Conservation (phyloP, 192 early-diverging fungal species). For the Phycomyces nitens region DNA sequence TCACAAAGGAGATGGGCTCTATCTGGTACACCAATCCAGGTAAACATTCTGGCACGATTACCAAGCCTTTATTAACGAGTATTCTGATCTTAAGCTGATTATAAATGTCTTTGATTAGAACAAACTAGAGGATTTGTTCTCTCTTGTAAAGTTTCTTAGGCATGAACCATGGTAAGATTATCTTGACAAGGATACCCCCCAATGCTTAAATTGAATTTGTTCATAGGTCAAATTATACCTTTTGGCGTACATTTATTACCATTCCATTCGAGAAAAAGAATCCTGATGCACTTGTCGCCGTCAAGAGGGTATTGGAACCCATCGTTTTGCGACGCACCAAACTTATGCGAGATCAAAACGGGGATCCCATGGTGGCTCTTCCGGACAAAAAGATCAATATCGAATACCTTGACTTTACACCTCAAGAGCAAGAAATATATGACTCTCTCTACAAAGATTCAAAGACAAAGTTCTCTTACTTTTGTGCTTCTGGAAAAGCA, state of each 20-base stretch:
- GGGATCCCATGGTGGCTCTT: slow-evolving; percentile 74
- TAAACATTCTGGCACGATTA: not conserved
- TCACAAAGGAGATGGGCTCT: slow-evolving; percentile 82
- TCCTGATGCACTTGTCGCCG: slow-evolving; percentile 36
- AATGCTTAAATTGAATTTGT: not conserved
- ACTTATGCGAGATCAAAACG: slow-evolving; percentile 62
- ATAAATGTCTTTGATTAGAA: slow-evolving; percentile 6
- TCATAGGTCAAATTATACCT: slow-evolving; percentile 55
- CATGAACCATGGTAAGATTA: slow-evolving; percentile 35
- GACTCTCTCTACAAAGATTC: slow-evolving; percentile 63
- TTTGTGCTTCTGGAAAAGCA: slow-evolving; percentile 57
- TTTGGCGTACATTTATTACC: slow-evolving; percentile 76
- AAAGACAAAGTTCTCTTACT: slow-evolving; percentile 57
- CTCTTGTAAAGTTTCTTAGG: slow-evolving; percentile 79
- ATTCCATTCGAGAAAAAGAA: slow-evolving; percentile 66
- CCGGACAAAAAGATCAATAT: slow-evolving; percentile 62
- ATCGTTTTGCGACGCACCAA: slow-evolving; percentile 88
- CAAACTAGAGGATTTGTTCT: slow-evolving; percentile 82
- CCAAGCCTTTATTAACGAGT: not conserved
- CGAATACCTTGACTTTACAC: slow-evolving; percentile 60
- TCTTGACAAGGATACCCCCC: no score
- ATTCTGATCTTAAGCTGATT: not conserved
- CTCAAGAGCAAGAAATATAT: slow-evolving; percentile 67
- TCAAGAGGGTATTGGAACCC: slow-evolving; percentile 71
- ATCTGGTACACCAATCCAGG: slow-evolving; percentile 87